phyloP scores from a whole-genome alignment of 1,284 basidiomycete genomes.

The Uromyces viciae-fabae region DNA sequence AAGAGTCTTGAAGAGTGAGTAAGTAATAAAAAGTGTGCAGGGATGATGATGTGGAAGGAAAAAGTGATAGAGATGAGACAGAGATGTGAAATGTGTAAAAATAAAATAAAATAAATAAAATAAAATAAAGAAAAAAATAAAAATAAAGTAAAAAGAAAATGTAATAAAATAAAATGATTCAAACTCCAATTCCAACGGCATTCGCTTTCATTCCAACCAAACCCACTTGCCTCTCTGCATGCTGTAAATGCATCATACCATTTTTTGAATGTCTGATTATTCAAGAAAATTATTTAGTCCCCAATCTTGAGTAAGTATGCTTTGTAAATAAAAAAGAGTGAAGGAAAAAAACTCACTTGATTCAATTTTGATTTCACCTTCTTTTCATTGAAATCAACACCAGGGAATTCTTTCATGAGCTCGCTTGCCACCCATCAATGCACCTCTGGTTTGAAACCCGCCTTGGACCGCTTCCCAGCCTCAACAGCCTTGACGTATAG shows the following conservation, averaged over 20 bases:
- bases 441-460: constrained; percentile 8
- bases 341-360: neutral
- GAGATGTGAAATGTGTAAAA: too few relatives aligned
- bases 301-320: neutral
- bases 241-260: constrained; percentile 19
- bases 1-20: too few relatives aligned
- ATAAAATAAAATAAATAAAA: too few relatives aligned
- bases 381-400: constrained; percentile 11
- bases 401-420: constrained; percentile 12
- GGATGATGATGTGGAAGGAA: too few relatives aligned
- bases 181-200: too few relatives aligned
- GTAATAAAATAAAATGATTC: too few relatives aligned
- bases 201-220: constrained; percentile 24
- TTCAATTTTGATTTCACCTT: constrained; percentile 28
- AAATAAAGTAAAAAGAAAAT: too few relatives aligned
- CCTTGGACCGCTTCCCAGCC: constrained; percentile 8
- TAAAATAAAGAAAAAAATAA: too few relatives aligned
- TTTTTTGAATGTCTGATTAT: constrained; percentile 8
- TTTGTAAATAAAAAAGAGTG: neutral
- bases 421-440: constrained; percentile 12
- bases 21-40: too few relatives aligned
- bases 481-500: constrained; percentile 13
- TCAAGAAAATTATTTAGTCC: neutral
- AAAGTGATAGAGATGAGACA: too few relatives aligned
- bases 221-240: constrained; percentile 2